Base-by-base conservation (phyloP, 2,329 filamentous ascomycete genomes). In the Orbilia brochopaga region DNA sequence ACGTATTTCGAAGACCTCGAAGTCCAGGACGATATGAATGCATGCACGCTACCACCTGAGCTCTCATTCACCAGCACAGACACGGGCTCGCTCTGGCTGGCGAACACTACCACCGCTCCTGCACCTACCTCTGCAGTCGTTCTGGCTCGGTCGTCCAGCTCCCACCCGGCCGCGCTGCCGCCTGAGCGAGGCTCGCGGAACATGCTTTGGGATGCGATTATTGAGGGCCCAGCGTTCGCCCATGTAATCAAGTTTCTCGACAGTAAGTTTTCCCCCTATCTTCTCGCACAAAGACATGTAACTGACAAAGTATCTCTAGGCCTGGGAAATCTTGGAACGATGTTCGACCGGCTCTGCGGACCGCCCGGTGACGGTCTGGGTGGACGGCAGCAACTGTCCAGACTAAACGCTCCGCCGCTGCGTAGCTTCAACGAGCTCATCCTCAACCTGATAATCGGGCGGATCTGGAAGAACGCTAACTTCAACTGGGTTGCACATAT, bases 401-500 rank as follows among this genome's bases (percentile, higher is more conserved):
- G 40, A 21, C 50, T 17, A 17, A 51, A 54, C 11, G 5, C 23
- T 2, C 48, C 60, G n/a, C 58, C 48, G 1, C 21, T 64, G 35
- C 59, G 50, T 6, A 54, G 58, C 17, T 70, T 70, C 50, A 63
- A 70, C 37, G 58, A 44, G 11, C 56, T 57, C 11, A 54, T 70
- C 21, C n/a, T 63, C 24, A 62, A 55, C 21, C 50, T 54, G 21
- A 57, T 70, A 23, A 64, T 64, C 42, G 56, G 59, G 13, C 66
- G 53, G 19, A 46, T 64, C 24, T 70, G 58, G 59, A 55, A 52
- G 30, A 57, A 56, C 24, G 42, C 55, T 37, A 59, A 64, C 17
- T 70, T 70, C 42, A 62, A 40, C 13, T 64, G 59, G 59, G 59
- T 64, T 13, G 54, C 53, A 7, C 66, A 70, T 17, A 63, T 70